Base-by-base conservation (phyloP, 176 grass and related monocot genomes). In the Aegilops tauschii region DNA sequence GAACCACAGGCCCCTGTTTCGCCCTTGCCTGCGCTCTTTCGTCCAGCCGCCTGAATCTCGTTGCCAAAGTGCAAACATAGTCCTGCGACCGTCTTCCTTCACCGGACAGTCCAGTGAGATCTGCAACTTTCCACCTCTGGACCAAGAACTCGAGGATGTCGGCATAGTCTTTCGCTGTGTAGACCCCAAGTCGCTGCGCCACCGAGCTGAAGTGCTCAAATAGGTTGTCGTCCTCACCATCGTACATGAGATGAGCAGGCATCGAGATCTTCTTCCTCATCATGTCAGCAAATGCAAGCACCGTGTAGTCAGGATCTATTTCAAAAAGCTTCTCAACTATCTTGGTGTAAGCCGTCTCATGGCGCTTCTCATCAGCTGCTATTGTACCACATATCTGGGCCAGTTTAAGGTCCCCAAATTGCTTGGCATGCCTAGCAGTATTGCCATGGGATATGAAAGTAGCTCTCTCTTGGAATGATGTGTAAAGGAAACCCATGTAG, bases 401-500 rank as follows among this genome's bases (percentile, higher is more conserved):
- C 52, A 95, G 85, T 80, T 95, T 95, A 39, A 92, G 85, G 63
- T 92, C 90, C 29, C 93, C 93, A 59, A 88, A 92, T 56, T 88
- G 78, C 87, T 92, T 95, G 29, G 90, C 93, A 29, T 90, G 90
- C 66, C 90, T 91, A 42, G 93, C 93, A 0, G 93, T 95, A 80
- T 92, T 95, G 30, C 93, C 90, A 83, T 95, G 90, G 21, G 93
- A 95, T 76, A 95, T 88, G 80, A 92, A 95, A 28, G 93, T 95
- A 68, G 93, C 93, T 79, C 93, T 92, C 78, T 95, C 93, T 95
- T 95, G 93, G 47, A 95, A 95, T 45, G 93, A 95, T 11, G 93
- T 95, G 79, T 95, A 95, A 30, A 95, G 91, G 78, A 95, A 95
- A 80, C 90, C 93, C 70, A 92, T 14, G 74, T 92, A 95, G 1